Conservation (phyloP, 768 basidiomycete genomes). For the Lepiota subincarnata region DNA sequence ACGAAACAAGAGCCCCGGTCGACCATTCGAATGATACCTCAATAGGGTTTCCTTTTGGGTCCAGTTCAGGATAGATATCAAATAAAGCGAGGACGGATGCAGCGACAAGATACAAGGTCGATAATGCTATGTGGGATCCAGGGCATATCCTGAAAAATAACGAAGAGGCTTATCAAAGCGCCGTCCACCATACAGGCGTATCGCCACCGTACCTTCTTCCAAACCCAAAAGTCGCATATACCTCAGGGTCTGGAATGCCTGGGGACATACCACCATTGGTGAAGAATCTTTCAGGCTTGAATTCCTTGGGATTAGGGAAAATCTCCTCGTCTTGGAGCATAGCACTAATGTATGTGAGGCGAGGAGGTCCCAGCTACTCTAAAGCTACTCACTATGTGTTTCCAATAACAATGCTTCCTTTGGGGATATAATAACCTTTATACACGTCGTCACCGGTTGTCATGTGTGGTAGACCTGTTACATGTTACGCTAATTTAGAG, state of each 20-base stretch:
- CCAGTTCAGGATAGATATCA: conserved; percentile 15
- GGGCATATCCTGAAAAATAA: conserved; percentile 4
- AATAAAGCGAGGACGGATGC: conserved; percentile 14
- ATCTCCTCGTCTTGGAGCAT: conserved; percentile 17
- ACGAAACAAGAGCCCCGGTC: neutral
- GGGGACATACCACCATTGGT: conserved; percentile 17
- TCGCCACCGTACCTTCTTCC: conserved; percentile 20
- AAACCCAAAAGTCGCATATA: conserved; percentile 25
- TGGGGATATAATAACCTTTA: conserved; percentile 10
- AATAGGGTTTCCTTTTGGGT: conserved; percentile 7
- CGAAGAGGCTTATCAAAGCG: too few species aligned
- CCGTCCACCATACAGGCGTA: too few species aligned
- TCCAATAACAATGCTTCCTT: conserved; percentile 10
- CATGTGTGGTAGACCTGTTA: conserved; percentile 5
- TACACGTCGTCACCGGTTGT: conserved; percentile 9
- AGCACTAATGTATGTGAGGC: conserved; percentile 13
- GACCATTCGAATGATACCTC: neutral
- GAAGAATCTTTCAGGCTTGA: conserved; percentile 19
- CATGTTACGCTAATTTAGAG: too few species aligned
- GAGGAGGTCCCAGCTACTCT: neutral
- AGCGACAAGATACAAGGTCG: conserved; percentile 5
- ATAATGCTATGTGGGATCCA: conserved; percentile 2
- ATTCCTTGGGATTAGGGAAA: conserved; percentile 16
- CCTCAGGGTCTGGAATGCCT: conserved; percentile 22
- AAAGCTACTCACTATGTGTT: conserved; percentile 6